Percentiles rank a stretch among this genome's conserved stretches.
These are phyloP conservation scores for Pascua sp. DNA, from an alignment of 1,284 basidiomycete genomes.

Conservation along the genomic window DNA sequence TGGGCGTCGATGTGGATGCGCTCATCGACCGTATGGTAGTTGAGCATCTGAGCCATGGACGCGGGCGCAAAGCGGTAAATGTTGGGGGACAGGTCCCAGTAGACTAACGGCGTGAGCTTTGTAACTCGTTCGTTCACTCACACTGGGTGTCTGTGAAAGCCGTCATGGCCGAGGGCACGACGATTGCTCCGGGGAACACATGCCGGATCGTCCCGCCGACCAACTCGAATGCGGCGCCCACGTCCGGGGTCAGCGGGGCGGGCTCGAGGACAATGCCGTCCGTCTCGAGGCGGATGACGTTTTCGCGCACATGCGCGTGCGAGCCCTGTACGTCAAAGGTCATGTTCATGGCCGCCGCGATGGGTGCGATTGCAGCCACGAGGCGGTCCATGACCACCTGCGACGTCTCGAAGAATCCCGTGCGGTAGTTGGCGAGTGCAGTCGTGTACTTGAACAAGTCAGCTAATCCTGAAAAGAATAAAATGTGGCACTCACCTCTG, in stretches of 20 bases:
- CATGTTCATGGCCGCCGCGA: conserved; percentile 13
- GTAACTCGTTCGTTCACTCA: background rate
- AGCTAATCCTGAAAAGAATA: background rate
- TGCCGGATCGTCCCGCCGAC: conserved; percentile 21
- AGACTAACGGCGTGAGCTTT: conserved; percentile 1
- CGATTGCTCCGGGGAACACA: conserved; percentile 15
- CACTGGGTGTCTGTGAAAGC: conserved; percentile 20
- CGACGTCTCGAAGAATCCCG: conserved; percentile 17
- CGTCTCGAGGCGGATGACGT: conserved; percentile 16
- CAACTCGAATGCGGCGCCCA: conserved; percentile 13
- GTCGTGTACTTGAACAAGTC: conserved; percentile 6
- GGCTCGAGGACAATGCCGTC: conserved; percentile 14
- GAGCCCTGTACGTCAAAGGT: conserved; percentile 15
- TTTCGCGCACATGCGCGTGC: conserved; percentile 11
- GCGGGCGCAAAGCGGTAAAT: conserved; percentile 31
- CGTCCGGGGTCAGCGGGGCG: conserved; percentile 17
- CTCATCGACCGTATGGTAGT: conserved; percentile 29
- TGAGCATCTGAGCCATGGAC: conserved; percentile 9
- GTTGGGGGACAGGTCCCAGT: conserved; percentile 21
- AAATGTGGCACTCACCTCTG: conserved; percentile 9
- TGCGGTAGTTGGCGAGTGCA: conserved; percentile 20
- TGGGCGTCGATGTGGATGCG: conserved; percentile 25
- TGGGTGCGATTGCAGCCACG: conserved; percentile 7
- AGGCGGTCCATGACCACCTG: conserved; percentile 14
- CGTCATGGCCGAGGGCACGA: conserved; percentile 20